Conservation (phyloP, 2,329 filamentous ascomycete species). For the Fusarium nisikadoi region DNA sequence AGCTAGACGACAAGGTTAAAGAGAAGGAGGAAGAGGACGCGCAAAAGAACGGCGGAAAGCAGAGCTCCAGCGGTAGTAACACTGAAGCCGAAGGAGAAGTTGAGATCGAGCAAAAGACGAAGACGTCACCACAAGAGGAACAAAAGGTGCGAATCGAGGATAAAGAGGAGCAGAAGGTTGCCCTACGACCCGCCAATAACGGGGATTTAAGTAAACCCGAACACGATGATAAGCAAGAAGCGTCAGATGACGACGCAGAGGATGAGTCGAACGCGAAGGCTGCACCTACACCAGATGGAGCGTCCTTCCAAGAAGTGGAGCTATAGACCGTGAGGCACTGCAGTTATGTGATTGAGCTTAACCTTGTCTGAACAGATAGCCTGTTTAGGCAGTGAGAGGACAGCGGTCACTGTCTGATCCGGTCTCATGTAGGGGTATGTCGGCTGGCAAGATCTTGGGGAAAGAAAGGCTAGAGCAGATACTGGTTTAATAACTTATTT, state of each 20-base stretch:
- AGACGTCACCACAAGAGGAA: conserved; percentile 55
- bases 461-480: conserved; percentile 35
- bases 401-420: conserved; percentile 6
- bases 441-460: conserved; percentile 23
- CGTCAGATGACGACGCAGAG: conserved; percentile 48
- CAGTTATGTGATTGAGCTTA: conserved; percentile 2
- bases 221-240: conserved; percentile 46
- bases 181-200: conserved; percentile 55
- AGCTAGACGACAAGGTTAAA: conserved; percentile 41
- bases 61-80: conserved; percentile 33
- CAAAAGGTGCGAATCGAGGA: conserved; percentile 68
- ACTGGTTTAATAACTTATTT: conserved; percentile 35
- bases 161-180: conserved; percentile 64
- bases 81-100: conserved; percentile 39
- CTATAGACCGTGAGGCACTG: conserved; percentile 52
- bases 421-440: conserved; percentile 20
- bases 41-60: conserved; percentile 31
- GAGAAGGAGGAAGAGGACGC: conserved; percentile 41
- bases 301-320: conserved; percentile 73
- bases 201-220: conserved; percentile 47
- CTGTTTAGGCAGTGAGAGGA: conserved; percentile 9
- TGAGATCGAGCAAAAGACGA: conserved; percentile 52
- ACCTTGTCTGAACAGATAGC: conserved; percentile 6
- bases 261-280: conserved; percentile 53
- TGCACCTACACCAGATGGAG: conserved; percentile 63